phyloP scores from a whole-genome alignment of 163 green algal species.

The Prototheca wickerhamii region DNA sequence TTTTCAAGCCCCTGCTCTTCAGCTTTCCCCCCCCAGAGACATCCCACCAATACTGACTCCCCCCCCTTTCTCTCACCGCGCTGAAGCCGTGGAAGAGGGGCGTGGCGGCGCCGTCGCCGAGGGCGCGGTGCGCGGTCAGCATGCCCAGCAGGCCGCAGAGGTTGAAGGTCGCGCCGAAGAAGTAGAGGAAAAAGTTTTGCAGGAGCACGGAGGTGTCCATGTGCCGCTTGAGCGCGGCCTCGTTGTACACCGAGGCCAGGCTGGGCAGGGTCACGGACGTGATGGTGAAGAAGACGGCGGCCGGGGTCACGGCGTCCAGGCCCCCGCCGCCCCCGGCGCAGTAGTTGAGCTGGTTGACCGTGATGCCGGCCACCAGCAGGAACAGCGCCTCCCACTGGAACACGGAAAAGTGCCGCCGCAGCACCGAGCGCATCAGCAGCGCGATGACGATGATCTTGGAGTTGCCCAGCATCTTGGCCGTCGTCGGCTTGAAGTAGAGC shows the following conservation, averaged over 20 bases:
- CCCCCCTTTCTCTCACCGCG: not conserved
- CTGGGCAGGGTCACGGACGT: conserved; percentile 78
- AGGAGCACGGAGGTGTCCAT: conserved; percentile 92
- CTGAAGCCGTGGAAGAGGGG: conserved; percentile 56
- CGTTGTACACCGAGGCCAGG: conserved; percentile 85
- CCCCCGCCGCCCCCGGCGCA: conserved; percentile 21
- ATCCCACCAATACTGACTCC: too few relatives aligned
- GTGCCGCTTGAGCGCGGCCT: conserved; percentile 87
- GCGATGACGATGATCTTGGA: conserved; percentile 94
- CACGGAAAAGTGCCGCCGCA: conserved; percentile 73
- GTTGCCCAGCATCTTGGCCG: conserved; percentile 96
- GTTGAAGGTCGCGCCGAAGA: conserved; percentile 86
- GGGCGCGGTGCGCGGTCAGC: conserved; percentile 14
- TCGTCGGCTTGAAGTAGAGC: conserved; percentile 90
- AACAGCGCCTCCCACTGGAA: conserved; percentile 91
- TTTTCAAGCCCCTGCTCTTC: too few relatives aligned
- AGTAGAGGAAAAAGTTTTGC: conserved; percentile 96
- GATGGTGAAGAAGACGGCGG: conserved; percentile 23
- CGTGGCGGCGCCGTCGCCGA: not conserved
- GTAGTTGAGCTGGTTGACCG: conserved; percentile 87
- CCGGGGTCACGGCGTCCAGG: conserved; percentile 6
- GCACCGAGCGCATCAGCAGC: conserved; percentile 75
- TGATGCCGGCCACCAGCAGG: conserved; percentile 89
- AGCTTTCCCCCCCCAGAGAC: too few relatives aligned
- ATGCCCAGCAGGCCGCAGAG: conserved; percentile 50